phyloP scores from a whole-genome alignment of 257 asterid genomes.

The Solanum pennellii region DNA sequence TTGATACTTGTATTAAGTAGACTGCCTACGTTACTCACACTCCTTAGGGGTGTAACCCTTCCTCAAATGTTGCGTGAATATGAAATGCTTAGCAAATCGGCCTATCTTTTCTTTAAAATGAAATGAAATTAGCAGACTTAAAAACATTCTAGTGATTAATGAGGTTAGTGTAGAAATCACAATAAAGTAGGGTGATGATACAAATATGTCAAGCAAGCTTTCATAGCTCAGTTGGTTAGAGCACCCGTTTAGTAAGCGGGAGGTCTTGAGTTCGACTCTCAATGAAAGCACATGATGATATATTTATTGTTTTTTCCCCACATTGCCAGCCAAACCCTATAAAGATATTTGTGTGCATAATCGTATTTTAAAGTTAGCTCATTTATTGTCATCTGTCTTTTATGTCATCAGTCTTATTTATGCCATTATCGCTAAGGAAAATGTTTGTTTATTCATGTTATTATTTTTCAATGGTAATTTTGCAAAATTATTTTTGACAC shows the following conservation, averaged over 20 bases:
- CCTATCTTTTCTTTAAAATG: neutral
- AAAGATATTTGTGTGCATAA: neutral
- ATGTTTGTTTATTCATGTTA: too few relatives aligned
- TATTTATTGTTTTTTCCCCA: neutral
- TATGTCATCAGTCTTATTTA: too few relatives aligned
- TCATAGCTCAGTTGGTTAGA: constrained; percentile 22
- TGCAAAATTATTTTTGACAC: too few relatives aligned
- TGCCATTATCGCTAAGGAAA: too few relatives aligned
- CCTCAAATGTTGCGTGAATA: neutral
- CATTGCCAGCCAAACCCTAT: neutral
- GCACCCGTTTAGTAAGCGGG: constrained; percentile 40
- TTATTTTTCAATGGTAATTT: too few relatives aligned
- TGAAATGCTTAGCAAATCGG: neutral
- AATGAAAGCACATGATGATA: constrained; percentile 11
- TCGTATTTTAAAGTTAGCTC: too few relatives aligned
- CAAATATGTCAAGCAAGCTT: rapidly evolving
- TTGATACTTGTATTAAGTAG: neutral
- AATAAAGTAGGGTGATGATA: rapidly evolving
- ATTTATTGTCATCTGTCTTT: too few relatives aligned
- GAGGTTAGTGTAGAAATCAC: neutral
- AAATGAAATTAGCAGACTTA: neutral
- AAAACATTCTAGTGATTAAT: neutral
- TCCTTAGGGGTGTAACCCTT: neutral
- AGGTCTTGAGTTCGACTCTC: constrained; percentile 40
- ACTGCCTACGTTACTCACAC: neutral